phyloP scores from a whole-genome alignment of 2,329 filamentous ascomycete genomes.

The Trichoderma afroharzianum region DNA sequence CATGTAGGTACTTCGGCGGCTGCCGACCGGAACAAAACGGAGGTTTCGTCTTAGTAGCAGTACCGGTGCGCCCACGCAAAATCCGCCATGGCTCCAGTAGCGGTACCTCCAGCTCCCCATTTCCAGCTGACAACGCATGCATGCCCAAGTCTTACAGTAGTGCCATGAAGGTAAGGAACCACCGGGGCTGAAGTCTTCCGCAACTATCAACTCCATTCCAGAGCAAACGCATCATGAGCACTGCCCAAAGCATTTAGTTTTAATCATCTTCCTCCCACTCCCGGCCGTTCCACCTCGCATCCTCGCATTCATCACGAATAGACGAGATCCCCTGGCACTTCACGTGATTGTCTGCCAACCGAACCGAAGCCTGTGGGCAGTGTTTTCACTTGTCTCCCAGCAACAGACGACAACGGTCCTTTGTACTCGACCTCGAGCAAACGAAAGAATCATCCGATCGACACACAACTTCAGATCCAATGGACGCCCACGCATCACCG shows the following conservation, averaged over 20 bases:
- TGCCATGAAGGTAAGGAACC: not conserved
- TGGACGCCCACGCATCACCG: conserved; percentile 34
- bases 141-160: not conserved
- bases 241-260: not conserved
- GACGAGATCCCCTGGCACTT: not conserved
- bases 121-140: conserved; percentile 9
- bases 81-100: not conserved
- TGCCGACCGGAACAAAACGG: not conserved
- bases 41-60: not conserved
- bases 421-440: not conserved
- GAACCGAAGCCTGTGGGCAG: not conserved
- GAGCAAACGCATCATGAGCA: not conserved
- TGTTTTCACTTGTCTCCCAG: not conserved
- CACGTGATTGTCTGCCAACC: conserved; percentile 9
- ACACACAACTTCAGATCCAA: conserved; percentile 19
- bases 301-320: not conserved
- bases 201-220: not conserved
- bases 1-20: not conserved
- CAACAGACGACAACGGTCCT: not conserved
- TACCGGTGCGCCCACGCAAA: not conserved
- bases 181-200: not conserved
- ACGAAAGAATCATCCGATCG: not conserved
- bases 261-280: not conserved
- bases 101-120: not conserved
- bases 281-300: not conserved